Conservation (phyloP, 1,139 yeast species). For the Oligophagozyma castellii region DNA sequence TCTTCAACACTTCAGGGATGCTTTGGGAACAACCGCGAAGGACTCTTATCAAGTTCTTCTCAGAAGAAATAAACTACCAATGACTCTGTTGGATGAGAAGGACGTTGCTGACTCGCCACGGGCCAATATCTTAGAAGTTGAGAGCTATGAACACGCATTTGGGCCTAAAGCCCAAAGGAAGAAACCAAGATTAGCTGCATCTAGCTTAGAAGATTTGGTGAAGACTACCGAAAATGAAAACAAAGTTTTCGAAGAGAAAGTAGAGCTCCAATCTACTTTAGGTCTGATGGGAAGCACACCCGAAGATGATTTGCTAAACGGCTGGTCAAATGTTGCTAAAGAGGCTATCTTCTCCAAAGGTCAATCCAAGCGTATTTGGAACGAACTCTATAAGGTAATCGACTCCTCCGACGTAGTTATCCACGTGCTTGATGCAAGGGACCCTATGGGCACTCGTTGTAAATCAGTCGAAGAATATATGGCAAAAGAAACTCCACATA, state of each 20-base stretch:
- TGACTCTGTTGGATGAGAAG: slow-evolving; percentile 78
- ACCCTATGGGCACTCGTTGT: slow-evolving; percentile 93
- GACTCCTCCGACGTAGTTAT: slow-evolving; percentile 96
- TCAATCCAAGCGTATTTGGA: slow-evolving; percentile 97
- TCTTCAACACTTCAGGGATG: slow-evolving; percentile 82
- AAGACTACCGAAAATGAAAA: slow-evolving; percentile 44
- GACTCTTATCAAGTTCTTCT: slow-evolving; percentile 82
- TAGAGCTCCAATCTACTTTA: slow-evolving; percentile 56
- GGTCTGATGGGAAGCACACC: slow-evolving; percentile 61
- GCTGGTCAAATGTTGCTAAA: slow-evolving; percentile 77
- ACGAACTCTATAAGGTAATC: slow-evolving; percentile 89
- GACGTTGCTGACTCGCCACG: slow-evolving; percentile 64
- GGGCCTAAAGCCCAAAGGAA: slow-evolving; percentile 95
- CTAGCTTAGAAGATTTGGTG: slow-evolving; percentile 75
- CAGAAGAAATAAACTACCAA: slow-evolving; percentile 84
- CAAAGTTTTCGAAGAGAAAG: slow-evolving; percentile 53
- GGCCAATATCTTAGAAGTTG: slow-evolving; percentile 77
- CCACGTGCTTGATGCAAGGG: slow-evolving; percentile 94
- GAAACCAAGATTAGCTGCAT: slow-evolving; percentile 70
- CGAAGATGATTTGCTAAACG: slow-evolving; percentile 48
- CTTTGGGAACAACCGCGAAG: slow-evolving; percentile 74
- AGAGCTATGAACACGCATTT: slow-evolving; percentile 66
- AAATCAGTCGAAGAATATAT: slow-evolving; percentile 86
- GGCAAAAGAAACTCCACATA: slow-evolving; percentile 88
- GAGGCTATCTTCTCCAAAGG: slow-evolving; percentile 95